phyloP scores from a whole-genome alignment of 1,284 basidiomycete species.

The Pseudozyma sp. region DNA sequence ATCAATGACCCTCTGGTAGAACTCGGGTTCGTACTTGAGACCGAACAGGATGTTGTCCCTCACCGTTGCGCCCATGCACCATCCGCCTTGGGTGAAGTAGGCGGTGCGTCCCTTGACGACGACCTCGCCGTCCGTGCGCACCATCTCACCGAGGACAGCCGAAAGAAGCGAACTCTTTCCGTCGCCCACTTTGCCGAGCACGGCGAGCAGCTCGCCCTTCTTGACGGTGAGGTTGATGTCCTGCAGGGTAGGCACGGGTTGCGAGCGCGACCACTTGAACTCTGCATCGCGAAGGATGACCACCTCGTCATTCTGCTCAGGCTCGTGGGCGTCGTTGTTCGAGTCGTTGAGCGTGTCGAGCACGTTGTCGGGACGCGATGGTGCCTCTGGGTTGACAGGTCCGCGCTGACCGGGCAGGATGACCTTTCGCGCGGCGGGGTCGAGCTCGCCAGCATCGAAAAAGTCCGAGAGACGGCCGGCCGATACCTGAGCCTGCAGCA shows the following conservation, averaged over 20 bases:
- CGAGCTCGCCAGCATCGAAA: constrained; percentile 75
- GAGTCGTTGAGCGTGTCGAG: constrained; percentile 27
- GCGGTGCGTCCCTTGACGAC: constrained; percentile 71
- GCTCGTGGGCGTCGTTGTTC: constrained; percentile 19
- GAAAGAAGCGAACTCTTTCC: constrained; percentile 65
- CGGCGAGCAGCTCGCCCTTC: constrained; percentile 57
- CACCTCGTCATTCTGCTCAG: constrained; percentile 28
- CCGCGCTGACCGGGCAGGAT: constrained; percentile 35
- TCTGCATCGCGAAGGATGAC: constrained; percentile 61
- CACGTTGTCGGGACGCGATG: constrained; percentile 33
- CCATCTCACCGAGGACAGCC: constrained; percentile 65
- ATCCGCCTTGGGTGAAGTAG: constrained; percentile 87
- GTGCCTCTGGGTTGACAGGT: constrained; percentile 22
- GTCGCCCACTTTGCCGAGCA: constrained; percentile 67
- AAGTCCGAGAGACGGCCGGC: constrained; percentile 68
- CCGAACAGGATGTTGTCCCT: constrained; percentile 73
- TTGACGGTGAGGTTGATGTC: constrained; percentile 56
- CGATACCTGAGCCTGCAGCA: constrained; percentile 64
- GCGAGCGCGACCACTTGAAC: constrained; percentile 76
- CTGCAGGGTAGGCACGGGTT: constrained; percentile 52
- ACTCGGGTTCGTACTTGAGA: constrained; percentile 71
- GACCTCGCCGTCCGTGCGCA: constrained; percentile 51
- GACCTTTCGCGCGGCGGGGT: constrained; percentile 70
- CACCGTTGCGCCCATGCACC: constrained; percentile 86
- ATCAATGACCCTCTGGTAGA: constrained; percentile 67